Evolutionary conservation across 495 filamentous ascomycete genomes (phyloP).

Genomic region (Tuber brumale): DNA sequence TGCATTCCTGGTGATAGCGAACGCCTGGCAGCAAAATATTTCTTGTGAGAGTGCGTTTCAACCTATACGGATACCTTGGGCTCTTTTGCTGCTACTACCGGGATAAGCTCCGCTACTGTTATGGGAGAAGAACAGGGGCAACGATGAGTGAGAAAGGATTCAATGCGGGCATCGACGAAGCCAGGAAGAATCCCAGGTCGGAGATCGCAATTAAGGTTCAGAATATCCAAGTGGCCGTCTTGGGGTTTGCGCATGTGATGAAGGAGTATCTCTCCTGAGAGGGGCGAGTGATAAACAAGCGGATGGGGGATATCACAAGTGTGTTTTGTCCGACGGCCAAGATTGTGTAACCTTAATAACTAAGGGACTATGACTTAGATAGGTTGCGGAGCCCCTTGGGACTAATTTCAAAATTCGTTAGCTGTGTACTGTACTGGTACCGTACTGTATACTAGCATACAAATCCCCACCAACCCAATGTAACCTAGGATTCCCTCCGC

Average conservation of each 20-base stretch:
- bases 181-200: background rate
- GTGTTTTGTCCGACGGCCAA: background rate
- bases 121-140: slow-evolving; percentile 5
- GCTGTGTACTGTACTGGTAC: background rate
- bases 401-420: background rate
- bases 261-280: slow-evolving; percentile 12
- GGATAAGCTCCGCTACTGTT: background rate
- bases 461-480: background rate
- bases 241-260: slow-evolving; percentile 4
- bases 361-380: background rate
- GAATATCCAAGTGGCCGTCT: slow-evolving; percentile 3
- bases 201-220: background rate
- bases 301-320: background rate
- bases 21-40: background rate
- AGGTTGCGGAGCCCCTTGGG: background rate
- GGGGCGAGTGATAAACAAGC: background rate
- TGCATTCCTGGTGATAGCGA: slow-evolving; percentile 1
- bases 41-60: slow-evolving; percentile 5
- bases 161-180: too few relatives aligned
- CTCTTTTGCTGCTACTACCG: slow-evolving; percentile 3
- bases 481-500: background rate
- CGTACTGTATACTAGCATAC: background rate
- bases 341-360: background rate
- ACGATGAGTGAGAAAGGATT: background rate
- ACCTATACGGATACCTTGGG: background rate